A percentile compares a stretch with the other conserved stretches of the same genome.
Conservation (phyloP, 2,329 filamentous ascomycete species). For the Hymenoscyphus albidus region DNA sequence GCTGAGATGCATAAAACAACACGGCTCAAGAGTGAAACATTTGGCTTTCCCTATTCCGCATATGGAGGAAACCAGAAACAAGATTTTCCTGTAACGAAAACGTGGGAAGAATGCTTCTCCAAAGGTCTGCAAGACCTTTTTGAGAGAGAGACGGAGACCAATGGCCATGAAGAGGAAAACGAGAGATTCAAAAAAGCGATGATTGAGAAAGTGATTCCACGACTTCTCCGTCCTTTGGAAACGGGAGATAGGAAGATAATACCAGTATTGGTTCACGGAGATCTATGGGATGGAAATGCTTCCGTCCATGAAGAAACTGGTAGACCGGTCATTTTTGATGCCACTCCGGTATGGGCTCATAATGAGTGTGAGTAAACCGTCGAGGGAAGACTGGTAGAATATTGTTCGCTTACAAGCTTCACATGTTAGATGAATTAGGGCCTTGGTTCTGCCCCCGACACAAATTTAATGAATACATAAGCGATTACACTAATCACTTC, state of each 20-base stretch:
- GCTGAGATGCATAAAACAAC: too few relatives aligned
- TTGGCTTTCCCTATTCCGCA: neutral
- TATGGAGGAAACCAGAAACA: conserved; percentile 1
- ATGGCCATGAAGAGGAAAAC: neutral
- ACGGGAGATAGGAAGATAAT: neutral
- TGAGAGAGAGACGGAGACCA: neutral
- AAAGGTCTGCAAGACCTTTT: neutral
- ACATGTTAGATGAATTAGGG: neutral
- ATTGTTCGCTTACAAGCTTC: neutral
- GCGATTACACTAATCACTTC: neutral
- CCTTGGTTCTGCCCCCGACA: neutral
- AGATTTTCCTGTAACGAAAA: neutral
- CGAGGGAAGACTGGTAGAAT: neutral
- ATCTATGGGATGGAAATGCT: neutral
- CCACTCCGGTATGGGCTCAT: neutral
- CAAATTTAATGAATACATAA: neutral
- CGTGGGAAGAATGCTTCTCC: neutral
- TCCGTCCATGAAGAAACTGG: neutral
- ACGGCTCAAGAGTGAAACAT: neutral
- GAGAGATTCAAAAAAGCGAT: neutral
- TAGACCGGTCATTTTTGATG: neutral
- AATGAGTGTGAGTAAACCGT: neutral
- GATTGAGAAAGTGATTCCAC: neutral
- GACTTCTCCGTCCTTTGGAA: neutral
- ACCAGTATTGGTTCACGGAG: neutral